These are phyloP conservation scores for Metschnikowia baotianmanensis DNA, from an alignment of 805 yeast genomes.

Conservation along the genomic window DNA sequence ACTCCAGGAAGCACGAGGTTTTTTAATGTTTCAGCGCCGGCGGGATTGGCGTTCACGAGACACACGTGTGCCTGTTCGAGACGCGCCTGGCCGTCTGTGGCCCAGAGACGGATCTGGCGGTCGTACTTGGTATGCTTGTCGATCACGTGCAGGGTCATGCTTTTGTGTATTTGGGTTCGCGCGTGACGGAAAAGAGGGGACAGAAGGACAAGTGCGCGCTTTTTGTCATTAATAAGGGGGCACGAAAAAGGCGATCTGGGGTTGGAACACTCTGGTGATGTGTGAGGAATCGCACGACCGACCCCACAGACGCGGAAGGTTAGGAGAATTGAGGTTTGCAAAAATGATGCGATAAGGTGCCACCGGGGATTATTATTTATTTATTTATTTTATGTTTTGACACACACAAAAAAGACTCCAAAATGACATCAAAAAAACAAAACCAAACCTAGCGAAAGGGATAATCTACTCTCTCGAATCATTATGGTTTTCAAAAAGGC, in stretches of 20 bases:
- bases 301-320: too few relatives aligned
- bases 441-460: too few relatives aligned
- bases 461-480: too few relatives aligned
- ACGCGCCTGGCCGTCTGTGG: constrained; percentile 63
- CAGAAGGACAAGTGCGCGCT: too few relatives aligned
- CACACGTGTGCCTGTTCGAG: constrained; percentile 60
- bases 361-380: neutral
- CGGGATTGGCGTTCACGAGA: constrained; percentile 53
- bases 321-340: neutral
- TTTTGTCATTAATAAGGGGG: neutral
- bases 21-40: constrained; percentile 69
- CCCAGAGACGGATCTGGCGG: constrained; percentile 89
- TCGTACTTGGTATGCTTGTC: constrained; percentile 52
- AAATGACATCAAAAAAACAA: too few relatives aligned
- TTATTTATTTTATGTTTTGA: too few relatives aligned
- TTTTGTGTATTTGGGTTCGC: too few relatives aligned
- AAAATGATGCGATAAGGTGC: neutral
- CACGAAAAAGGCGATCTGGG: neutral
- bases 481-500: too few relatives aligned
- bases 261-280: too few relatives aligned
- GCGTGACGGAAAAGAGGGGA: neutral
- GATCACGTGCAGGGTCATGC: neutral
- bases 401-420: too few relatives aligned
- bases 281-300: too few relatives aligned
- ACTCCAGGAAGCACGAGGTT: constrained; percentile 74